A percentile compares a stretch with the other conserved stretches of the same genome.
Evolutionary conservation across 306 rosid genomes (phyloP).

Genomic region (Leucaena leucocephala): DNA sequence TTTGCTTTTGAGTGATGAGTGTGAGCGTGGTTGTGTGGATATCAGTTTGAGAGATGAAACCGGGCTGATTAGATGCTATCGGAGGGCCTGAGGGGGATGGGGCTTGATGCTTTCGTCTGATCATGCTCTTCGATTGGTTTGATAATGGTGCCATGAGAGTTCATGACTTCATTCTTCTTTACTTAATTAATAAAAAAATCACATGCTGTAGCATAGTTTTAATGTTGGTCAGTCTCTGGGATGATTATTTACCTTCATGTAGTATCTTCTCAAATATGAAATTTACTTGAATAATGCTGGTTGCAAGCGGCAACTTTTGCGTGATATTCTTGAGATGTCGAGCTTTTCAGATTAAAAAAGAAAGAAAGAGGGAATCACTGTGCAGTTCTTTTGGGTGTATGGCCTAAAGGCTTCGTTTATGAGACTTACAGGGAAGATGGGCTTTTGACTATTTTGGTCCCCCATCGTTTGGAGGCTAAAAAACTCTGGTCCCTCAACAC

Average conservation of each 20-base stretch:
- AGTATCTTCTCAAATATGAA: slow-evolving; percentile 8
- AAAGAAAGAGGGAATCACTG: neutral
- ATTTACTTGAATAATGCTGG: neutral
- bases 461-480: neutral
- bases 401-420: neutral
- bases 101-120: neutral
- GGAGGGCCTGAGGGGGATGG: neutral
- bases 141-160: neutral
- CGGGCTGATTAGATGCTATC: neutral
- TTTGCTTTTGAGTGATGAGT: neutral
- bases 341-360: slow-evolving; percentile 1
- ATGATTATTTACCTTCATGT: neutral
- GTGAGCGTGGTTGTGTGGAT: neutral
- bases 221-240: neutral
- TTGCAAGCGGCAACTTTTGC: neutral
- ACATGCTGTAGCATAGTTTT: neutral
- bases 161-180: neutral
- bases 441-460: neutral
- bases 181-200: neutral
- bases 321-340: slow-evolving; percentile 4
- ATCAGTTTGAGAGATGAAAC: neutral
- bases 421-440: neutral
- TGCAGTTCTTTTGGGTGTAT: slow-evolving; percentile 5
- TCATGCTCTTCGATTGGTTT: slow-evolving; percentile 3
- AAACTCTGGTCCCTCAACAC: neutral